A percentile compares a stretch with the other conserved stretches of the same genome.
These are phyloP conservation scores for Aureobasidium sp. DNA, from an alignment of 2,329 filamentous ascomycete species.

Conservation along the genomic window DNA sequence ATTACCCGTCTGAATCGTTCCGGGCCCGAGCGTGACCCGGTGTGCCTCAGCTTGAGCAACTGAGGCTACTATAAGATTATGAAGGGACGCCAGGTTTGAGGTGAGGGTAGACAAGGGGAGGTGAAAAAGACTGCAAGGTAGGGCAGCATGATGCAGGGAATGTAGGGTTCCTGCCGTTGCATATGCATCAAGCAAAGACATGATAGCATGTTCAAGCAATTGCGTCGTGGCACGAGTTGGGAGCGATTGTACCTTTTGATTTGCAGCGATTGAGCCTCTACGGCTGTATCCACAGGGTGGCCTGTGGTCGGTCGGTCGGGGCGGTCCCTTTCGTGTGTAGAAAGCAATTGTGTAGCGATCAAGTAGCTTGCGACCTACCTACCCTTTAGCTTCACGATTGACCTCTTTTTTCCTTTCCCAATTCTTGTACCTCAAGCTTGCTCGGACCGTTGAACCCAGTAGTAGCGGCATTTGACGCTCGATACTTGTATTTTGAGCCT, in stretches of 20 bases:
- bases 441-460: slow-evolving; percentile 4
- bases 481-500: neutral
- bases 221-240: neutral
- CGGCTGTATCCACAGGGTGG: slow-evolving; percentile 8
- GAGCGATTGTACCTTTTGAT: neutral
- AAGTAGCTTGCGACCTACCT: neutral
- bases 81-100: neutral
- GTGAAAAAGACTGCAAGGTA: neutral
- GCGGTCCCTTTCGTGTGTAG: neutral
- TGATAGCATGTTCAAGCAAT: neutral
- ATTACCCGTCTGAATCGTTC: slow-evolving; percentile 2
- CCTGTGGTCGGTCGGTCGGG: neutral
- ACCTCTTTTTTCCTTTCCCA: neutral
- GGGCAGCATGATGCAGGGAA: neutral
- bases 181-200: neutral
- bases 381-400: neutral
- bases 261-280: neutral
- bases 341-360: neutral
- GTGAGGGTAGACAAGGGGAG: neutral
- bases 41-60: slow-evolving; percentile 8
- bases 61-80: slow-evolving; percentile 1
- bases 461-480: neutral
- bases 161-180: neutral
- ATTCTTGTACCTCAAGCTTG: neutral
- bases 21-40: neutral